Conservation (phyloP, 1,284 basidiomycete species). For the Tetrapyrgos nigripes region DNA sequence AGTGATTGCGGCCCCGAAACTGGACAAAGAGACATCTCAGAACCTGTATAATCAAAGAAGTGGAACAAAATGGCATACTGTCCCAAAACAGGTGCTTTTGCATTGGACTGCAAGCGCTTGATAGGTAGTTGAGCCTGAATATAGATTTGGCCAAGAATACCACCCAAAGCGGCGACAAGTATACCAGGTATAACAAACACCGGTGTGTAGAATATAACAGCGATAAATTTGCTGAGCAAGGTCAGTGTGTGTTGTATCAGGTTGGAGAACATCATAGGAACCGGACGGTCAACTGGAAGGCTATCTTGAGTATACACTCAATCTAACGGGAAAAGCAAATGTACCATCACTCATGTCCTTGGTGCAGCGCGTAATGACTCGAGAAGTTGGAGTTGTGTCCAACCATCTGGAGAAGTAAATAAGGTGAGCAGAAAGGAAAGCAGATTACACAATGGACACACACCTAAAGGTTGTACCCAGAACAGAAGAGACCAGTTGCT, state of each 20-base stretch:
- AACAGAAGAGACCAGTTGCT: constrained; percentile 52
- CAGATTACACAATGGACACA: background rate
- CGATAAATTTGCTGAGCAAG: constrained; percentile 40
- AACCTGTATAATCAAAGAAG: background rate
- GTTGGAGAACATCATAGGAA: constrained; percentile 17
- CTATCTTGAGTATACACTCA: background rate
- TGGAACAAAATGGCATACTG: constrained; percentile 47
- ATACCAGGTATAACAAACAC: constrained; percentile 39
- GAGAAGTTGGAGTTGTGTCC: constrained; percentile 61
- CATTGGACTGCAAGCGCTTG: constrained; percentile 68
- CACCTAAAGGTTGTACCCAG: constrained; percentile 62
- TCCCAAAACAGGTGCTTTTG: constrained; percentile 61
- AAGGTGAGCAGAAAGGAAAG: background rate
- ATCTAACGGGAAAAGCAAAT: background rate
- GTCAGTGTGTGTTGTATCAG: constrained; percentile 22
- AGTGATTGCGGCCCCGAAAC: constrained; percentile 68
- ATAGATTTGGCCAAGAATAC: constrained; percentile 37
- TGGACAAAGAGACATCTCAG: constrained; percentile 29
- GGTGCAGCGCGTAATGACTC: constrained; percentile 64
- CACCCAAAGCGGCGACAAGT: constrained; percentile 41
- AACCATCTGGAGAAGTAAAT: constrained; percentile 29
- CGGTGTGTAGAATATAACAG: constrained; percentile 50
- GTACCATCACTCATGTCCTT: constrained; percentile 54
- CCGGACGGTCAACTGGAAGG: constrained; percentile 24
- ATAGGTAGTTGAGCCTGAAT: constrained; percentile 68